Base-by-base conservation (phyloP, 768 basidiomycete genomes). In the Russula compacta region DNA sequence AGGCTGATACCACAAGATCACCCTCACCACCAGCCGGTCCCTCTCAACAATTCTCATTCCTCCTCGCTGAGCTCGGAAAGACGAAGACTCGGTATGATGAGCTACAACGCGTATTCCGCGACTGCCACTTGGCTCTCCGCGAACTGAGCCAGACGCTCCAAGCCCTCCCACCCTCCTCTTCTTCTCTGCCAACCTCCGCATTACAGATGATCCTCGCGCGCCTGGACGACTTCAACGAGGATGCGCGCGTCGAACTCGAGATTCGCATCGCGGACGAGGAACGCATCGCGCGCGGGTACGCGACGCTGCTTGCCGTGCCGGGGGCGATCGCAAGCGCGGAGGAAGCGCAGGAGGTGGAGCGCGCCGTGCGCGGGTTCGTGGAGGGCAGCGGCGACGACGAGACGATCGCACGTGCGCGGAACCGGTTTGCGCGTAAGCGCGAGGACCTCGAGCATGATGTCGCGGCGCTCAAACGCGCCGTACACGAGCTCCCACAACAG, bases 211-310 rank as follows among this genome's bases (percentile, higher is more conserved):
- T 83, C 6, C 72, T 87, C 17, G 76, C 81, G 29, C 77, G 89
- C 8, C 75, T 93, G 46, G 77, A 83, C 56, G 87, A 93, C 69
- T 88, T 80, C 68, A 81, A 81, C 5, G 90, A 92, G 69, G 90
- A 92, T 64, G 83, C 83, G 1, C 82, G 87, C 1, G 90, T 93
- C 10, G 90, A 92, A 69, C 73, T 93, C 21, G 90, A 92, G 73
- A 92, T 92, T 43, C 81, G 83, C 24, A 73, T 84, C 10, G 80
- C 86, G 2, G 90, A 93, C 68, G 89, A 89, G 64, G 79, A 77
- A 11, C 77, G 92, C 14, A 75, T 85, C 0, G 74, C 76, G 7
- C 78, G 77, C 8, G 89, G 89, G 3, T 92, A 84, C 61, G 82
- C 84, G 65, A 83, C 86, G 0, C 70, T 90, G n/a, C 73, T 91